These are phyloP conservation scores for Colletotrichum gloeosporioides DNA, from an alignment of 2,329 filamentous ascomycete species.

Conservation along the genomic window DNA sequence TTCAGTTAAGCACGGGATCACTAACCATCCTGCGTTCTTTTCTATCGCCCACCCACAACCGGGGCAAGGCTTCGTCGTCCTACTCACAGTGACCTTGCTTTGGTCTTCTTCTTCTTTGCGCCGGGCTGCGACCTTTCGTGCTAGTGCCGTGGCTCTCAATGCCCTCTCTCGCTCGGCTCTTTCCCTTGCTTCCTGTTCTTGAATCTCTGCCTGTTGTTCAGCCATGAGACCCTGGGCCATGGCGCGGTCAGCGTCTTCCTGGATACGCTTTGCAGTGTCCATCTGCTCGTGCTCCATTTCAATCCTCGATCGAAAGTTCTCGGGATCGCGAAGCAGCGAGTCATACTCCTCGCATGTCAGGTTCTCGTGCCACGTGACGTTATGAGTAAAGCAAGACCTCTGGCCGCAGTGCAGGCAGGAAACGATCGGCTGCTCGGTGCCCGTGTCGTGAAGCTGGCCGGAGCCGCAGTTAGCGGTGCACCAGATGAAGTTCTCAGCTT, in stretches of 20 bases:
- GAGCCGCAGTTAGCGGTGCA: slow-evolving; percentile 57
- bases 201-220: slow-evolving; percentile 32
- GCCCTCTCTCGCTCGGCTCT: slow-evolving; percentile 28
- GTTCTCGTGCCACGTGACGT: slow-evolving; percentile 45
- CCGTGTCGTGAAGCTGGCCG: slow-evolving; percentile 56
- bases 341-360: slow-evolving; percentile 50
- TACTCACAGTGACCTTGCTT: slow-evolving; percentile 31
- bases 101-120: slow-evolving; percentile 38
- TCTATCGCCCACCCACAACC: slow-evolving; percentile 42
- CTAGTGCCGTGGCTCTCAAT: slow-evolving; percentile 28
- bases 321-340: slow-evolving; percentile 38
- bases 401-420: slow-evolving; percentile 43
- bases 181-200: slow-evolving; percentile 26
- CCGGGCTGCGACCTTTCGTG: slow-evolving; percentile 18
- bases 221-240: slow-evolving; percentile 37
- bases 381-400: slow-evolving; percentile 48
- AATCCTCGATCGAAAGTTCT: slow-evolving; percentile 40
- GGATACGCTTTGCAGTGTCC: slow-evolving; percentile 49
- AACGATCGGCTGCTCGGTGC: slow-evolving; percentile 43
- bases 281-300: slow-evolving; percentile 47
- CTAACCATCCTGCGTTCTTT: slow-evolving; percentile 48
- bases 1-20: not conserved
- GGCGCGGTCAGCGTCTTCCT: slow-evolving; percentile 49
- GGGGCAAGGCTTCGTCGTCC: slow-evolving; percentile 42
- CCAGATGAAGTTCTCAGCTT: slow-evolving; percentile 54